Percentiles rank a stretch among this genome's conserved stretches.
phyloP scores from a whole-genome alignment of 129 eudicot genomes.

The Arctium lappa region DNA sequence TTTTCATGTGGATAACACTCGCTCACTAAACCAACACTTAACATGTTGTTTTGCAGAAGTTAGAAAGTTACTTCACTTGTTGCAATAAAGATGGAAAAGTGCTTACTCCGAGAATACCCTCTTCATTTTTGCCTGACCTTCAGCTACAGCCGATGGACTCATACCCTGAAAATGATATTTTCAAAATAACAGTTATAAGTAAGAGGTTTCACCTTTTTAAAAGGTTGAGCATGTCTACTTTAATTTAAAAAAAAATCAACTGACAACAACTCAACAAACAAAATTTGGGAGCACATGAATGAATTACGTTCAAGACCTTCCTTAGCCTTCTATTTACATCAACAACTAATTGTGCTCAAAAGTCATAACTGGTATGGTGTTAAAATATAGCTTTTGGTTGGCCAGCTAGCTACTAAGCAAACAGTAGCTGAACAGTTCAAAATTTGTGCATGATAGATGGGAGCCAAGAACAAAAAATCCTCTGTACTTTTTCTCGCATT shows the following conservation, averaged over 20 bases:
- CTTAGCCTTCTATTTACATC: constrained; percentile 5
- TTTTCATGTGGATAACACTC: no score
- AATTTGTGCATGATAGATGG: background rate
- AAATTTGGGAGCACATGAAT: background rate
- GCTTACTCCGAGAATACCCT: constrained; percentile 72
- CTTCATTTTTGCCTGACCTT: constrained; percentile 68
- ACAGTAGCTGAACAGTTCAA: background rate
- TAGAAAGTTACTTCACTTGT: background rate
- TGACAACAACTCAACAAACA: background rate
- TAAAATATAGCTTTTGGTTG: background rate
- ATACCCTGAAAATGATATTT: constrained; percentile 55
- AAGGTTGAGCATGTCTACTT: background rate
- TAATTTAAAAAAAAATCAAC: background rate
- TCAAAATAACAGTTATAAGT: background rate
- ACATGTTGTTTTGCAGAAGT: background rate
- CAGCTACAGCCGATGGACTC: constrained; percentile 79
- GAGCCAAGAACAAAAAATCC: background rate
- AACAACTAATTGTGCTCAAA: background rate
- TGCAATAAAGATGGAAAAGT: constrained; percentile 14
- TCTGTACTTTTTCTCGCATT: background rate
- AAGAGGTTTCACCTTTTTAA: background rate
- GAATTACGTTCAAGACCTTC: background rate
- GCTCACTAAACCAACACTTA: background rate
- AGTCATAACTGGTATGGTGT: background rate
- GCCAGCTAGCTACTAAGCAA: background rate